Conservation (phyloP, 2,329 filamentous ascomycete species). For the Parafenestella ontariensis region DNA sequence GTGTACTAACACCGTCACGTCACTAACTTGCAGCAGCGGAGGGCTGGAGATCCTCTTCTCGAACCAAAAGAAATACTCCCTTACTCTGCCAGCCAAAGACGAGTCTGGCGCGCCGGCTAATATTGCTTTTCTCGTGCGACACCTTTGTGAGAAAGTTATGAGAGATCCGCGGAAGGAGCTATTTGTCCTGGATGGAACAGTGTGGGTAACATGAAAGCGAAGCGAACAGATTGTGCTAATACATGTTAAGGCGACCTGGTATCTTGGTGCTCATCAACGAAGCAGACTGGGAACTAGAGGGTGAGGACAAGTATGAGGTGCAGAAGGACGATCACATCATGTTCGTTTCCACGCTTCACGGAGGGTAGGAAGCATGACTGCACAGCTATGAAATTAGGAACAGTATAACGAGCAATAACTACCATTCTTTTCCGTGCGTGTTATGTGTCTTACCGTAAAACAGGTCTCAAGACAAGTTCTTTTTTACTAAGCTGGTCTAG, state of each 20-base stretch:
- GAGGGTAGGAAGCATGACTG: constrained; percentile 65
- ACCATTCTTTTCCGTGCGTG: not conserved
- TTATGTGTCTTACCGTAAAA: not conserved
- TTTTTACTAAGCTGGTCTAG: not conserved
- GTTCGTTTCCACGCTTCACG: constrained; percentile 96
- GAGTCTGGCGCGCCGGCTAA: constrained; percentile 68
- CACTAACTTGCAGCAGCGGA: constrained; percentile 61
- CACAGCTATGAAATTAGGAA: not conserved
- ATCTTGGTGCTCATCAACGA: constrained; percentile 98
- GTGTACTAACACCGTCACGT: not conserved
- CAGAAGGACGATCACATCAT: constrained; percentile 84
- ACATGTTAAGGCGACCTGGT: constrained; percentile 78
- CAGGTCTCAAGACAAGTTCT: not conserved
- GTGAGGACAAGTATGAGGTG: constrained; percentile 88
- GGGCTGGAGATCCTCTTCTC: constrained; percentile 94
- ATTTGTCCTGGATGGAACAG: constrained; percentile 84
- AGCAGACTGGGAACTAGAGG: constrained; percentile 97
- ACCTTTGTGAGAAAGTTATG: constrained; percentile 85
- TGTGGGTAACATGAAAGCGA: constrained; percentile 65
- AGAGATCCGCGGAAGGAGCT: constrained; percentile 83
- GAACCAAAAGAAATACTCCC: constrained; percentile 74
- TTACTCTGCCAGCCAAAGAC: constrained; percentile 71
- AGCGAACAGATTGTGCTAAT: constrained; percentile 15
- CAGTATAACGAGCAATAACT: not conserved
- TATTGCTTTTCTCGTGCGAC: constrained; percentile 76